These are phyloP conservation scores for Pyracantha coccinea DNA, from an alignment of 331 rosid genomes.

Conservation along the genomic window DNA sequence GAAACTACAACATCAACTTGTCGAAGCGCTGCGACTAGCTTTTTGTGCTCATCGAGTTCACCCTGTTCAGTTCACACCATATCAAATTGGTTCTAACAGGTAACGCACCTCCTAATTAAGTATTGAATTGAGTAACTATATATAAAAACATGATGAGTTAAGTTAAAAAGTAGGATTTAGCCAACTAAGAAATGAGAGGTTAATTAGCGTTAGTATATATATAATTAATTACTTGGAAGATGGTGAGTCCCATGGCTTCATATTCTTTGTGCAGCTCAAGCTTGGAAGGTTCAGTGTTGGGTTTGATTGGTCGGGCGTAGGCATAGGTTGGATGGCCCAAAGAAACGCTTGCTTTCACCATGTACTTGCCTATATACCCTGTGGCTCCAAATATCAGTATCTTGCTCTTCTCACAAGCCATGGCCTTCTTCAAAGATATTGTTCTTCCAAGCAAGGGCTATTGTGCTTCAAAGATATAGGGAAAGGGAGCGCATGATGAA, in stretches of 20 bases:
- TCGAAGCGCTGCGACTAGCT: constrained; percentile 20
- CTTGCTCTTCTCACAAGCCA: constrained; percentile 26
- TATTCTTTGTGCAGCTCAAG: constrained; percentile 11
- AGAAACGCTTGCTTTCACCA: constrained; percentile 34
- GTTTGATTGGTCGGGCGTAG: constrained; percentile 20
- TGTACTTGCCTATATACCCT: constrained; percentile 28
- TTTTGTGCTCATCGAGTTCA: constrained; percentile 26
- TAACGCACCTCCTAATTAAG: no score
- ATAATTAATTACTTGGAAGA: constrained; percentile 22
- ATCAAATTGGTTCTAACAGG: not conserved
- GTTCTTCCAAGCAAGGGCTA: no score
- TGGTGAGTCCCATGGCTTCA: constrained; percentile 25
- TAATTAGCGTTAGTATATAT: no score
- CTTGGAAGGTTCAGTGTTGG: constrained; percentile 12
- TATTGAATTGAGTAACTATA: no score
- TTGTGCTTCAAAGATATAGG: no score
- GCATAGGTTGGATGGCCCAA: constrained; percentile 30
- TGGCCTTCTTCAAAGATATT: not conserved
- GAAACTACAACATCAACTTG: constrained; percentile 36
- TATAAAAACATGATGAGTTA: no score
- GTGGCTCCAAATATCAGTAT: constrained; percentile 28
- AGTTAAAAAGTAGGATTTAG: no score
- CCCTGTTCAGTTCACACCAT: constrained; percentile 20
- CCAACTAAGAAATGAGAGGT: no score
- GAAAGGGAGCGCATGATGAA: no score